Evolutionary conservation across 148 eudicot species (phyloP), one percentile per base, ranked within the genome.

Genomic region (Arctostaphylos glauca): DNA sequence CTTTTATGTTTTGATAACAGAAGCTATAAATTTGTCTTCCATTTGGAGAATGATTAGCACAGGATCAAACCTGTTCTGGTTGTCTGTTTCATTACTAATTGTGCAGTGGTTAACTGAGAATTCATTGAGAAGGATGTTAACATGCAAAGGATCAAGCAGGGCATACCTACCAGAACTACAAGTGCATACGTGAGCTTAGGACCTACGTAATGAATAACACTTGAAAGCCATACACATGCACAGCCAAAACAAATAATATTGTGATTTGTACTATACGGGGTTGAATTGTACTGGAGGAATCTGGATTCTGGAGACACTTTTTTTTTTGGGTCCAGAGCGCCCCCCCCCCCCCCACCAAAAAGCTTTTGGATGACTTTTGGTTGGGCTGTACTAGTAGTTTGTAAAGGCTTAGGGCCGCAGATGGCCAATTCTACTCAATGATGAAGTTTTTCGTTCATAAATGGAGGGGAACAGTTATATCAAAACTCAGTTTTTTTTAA

Each of bases 261-360:
- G 5, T 64, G 23, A 25, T 38, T 10, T 64, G 41, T 64, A 23
- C 70, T 23, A 64, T 23, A 25, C 6, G 2, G 41, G 70, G 70
- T 64, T 64, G 70, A 41, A 5, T 64, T 64, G 38, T 12, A 64
- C 66, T 59, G 25, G 66, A 59, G 66, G 62, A 16, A 58, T 58
- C 21, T 18, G 21, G 62, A 58, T 31, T 59, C 23, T 59, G 66
- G 66, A 15, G 25, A 18, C 19, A 0, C 52, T 3, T 73, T 46
- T 73, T 47, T 18, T 16, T 6, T 5, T 73, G 19, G 55, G 38
- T 48, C 55, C 38, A 23, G 3, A 21, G 25, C 38, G 3, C 78
- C 41, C 56, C 78, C 38, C 0, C 78, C 56, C 56, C 78, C n/a
- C n/a, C n/a, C n/a, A n/a, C n/a, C n/a, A n/a, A n/a, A n/a, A 74